Percentiles rank a stretch among this genome's conserved stretches.
phyloP scores from a whole-genome alignment of 495 filamentous ascomycete species.

The Jackrogersella minutella region DNA sequence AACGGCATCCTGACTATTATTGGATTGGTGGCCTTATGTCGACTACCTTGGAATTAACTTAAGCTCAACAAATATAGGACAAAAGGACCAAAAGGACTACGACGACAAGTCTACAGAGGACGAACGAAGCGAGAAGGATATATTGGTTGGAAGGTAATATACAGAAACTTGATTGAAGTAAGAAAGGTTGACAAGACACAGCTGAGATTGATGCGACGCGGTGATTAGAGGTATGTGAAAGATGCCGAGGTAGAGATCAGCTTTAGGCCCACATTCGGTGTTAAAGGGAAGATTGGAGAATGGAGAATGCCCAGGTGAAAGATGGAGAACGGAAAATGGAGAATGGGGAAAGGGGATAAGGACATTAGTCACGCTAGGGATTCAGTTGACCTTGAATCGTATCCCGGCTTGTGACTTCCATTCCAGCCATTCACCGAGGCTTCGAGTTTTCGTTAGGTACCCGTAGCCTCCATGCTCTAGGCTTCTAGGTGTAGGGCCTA shows the following conservation, averaged over 20 bases:
- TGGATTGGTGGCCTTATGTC: conserved; percentile 31
- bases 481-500: too few relatives aligned
- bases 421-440: conserved; percentile 2
- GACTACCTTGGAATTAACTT: conserved; percentile 5
- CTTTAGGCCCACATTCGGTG: conserved; percentile 17
- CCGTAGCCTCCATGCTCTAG: background rate
- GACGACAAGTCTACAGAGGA: background rate
- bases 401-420: background rate
- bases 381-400: conserved; percentile 16
- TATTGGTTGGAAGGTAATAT: background rate
- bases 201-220: background rate
- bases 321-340: too few relatives aligned
- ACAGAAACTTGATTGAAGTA: background rate
- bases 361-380: too few relatives aligned
- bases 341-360: too few relatives aligned
- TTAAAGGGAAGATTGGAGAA: background rate
- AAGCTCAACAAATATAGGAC: background rate
- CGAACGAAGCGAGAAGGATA: background rate
- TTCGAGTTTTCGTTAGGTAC: too few relatives aligned
- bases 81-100: background rate
- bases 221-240: background rate
- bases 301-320: too few relatives aligned
- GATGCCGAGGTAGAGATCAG: conserved; percentile 26
- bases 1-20: conserved; percentile 74
- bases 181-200: background rate